Evolutionary conservation across 768 basidiomycete species (phyloP), one percentile per base, ranked within the genome.

Genomic region (Megacollybia marginata): DNA sequence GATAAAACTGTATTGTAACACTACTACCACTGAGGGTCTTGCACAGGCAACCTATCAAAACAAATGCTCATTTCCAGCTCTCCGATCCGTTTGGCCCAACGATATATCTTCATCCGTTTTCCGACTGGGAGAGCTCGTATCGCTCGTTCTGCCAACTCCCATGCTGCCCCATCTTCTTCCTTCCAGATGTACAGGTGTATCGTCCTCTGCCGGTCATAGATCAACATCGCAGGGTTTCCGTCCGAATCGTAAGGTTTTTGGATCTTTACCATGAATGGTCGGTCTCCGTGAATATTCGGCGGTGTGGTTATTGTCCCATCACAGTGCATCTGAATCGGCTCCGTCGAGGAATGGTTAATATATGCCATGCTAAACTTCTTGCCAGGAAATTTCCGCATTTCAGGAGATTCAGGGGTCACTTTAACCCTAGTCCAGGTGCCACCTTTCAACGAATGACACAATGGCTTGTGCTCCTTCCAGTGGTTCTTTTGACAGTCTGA

Each of bases 391-490:
- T n/a, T n/a, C n/a, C n/a, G n/a, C n/a, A n/a, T n/a, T n/a, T n/a
- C n/a, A n/a, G 13, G 13, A 8, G 38, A 8, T 40, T 40, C 18
- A 18, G 15, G 13, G 38, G 38, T 15, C 38, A 40, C 15, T 18
- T 40, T 40, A 18, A 8, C 38, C 13, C 5, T 40, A 15, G 13
- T 13, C 38, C 38, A 3, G 15, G 3, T 8, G 3, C 38, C 38
- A 8, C 8, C 38, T 18, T 40, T 40, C 15, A 40, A 8, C 13
- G 38, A 40, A 15, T 13, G 13, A 40, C 54, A 55, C 9, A 55
- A 43, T 4, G 10, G 2, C 42, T 50, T 55, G 42, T 55, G 51
- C 36, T 44, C 44, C 45, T 55, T 52, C 54, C 51, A 55, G 36
- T 55, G 52, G 8, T 32, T 47, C 52, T 50, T 40, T 40, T 40